These are phyloP conservation scores for Raphanus raphanistrum DNA, from an alignment of 345 rosid species.

Conservation along the genomic window DNA sequence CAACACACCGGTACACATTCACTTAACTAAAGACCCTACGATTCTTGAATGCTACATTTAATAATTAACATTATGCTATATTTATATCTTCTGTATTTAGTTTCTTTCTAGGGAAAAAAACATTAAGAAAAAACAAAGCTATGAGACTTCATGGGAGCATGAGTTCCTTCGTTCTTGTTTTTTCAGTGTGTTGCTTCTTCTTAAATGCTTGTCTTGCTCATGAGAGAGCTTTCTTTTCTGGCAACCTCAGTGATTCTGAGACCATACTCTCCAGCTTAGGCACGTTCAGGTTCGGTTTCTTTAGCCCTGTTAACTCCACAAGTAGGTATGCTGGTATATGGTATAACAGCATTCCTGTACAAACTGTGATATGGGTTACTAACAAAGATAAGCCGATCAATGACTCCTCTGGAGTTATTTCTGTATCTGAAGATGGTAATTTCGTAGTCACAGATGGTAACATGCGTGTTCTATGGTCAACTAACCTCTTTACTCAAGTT, in stretches of 20 bases:
- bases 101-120: neutral
- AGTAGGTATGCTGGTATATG: conserved; percentile 55
- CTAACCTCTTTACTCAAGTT: conserved; percentile 31
- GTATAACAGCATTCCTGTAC: conserved; percentile 33
- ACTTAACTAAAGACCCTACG: neutral
- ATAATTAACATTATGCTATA: neutral
- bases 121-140: neutral
- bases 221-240: conserved; percentile 13
- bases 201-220: conserved; percentile 13
- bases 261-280: conserved; percentile 37
- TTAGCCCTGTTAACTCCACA: conserved; percentile 43
- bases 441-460: conserved; percentile 45
- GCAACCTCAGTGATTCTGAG: conserved; percentile 25
- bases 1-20: neutral
- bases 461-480: conserved; percentile 53
- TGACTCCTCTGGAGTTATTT: conserved; percentile 47
- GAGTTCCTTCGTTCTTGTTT: conserved; percentile 3
- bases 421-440: conserved; percentile 48
- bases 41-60: conserved; percentile 3
- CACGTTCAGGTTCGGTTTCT: conserved; percentile 54
- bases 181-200: conserved; percentile 11
- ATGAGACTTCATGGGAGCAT: conserved; percentile 10
- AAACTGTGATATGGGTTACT: conserved; percentile 52
- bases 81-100: neutral
- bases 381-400: conserved; percentile 47